Evolutionary conservation across 164 flowering plant genomes (phyloP).

Genomic region (Paratinospora sagittata): DNA sequence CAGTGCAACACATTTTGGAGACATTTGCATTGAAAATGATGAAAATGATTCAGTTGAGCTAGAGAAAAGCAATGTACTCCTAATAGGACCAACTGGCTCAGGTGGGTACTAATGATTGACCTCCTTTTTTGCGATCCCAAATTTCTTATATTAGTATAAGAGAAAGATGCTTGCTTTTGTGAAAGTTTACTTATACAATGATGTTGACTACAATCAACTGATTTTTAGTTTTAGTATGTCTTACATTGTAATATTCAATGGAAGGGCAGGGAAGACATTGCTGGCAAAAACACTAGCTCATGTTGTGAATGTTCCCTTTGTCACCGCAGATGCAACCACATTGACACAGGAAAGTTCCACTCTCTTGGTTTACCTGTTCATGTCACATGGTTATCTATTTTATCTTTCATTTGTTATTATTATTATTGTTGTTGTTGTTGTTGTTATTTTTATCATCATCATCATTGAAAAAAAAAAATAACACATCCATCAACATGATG

Average conservation of each 20-base stretch:
- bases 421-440: neutral
- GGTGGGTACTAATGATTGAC: constrained; percentile 33
- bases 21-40: constrained; percentile 36
- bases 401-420: neutral
- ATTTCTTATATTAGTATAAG: neutral
- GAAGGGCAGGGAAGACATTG: constrained; percentile 78
- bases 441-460: no score
- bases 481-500: no score
- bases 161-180: neutral
- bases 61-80: constrained; percentile 95
- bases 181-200: neutral
- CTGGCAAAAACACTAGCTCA: constrained; percentile 96
- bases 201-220: no score
- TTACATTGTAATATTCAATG: neutral
- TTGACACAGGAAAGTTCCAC: constrained; percentile 74
- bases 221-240: no score
- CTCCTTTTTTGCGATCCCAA: constrained; percentile 3
- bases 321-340: constrained; percentile 95
- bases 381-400: no score
- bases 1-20: constrained; percentile 54
- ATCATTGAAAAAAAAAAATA: no score
- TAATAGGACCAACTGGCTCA: constrained; percentile 99
- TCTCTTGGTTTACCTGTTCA: no score
- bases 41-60: constrained; percentile 70
- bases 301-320: constrained; percentile 96